Conservation (phyloP, 2,329 filamentous ascomycete genomes). For the Raffaelea deltoideospora region DNA sequence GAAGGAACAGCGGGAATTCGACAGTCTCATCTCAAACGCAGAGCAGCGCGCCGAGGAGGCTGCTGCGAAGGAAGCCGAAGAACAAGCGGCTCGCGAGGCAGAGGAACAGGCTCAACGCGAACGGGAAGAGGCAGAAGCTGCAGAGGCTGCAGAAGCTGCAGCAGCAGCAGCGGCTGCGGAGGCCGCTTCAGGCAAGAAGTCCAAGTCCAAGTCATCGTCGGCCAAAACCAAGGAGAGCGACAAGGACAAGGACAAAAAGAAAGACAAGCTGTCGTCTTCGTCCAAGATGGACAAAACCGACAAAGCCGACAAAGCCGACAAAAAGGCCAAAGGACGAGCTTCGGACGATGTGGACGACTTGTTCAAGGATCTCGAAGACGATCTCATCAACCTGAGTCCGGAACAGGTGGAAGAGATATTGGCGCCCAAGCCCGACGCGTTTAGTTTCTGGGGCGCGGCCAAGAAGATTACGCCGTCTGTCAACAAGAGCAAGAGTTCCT, state of each 20-base stretch:
- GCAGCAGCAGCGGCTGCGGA: constrained; percentile 7
- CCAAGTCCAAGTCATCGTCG: constrained; percentile 25
- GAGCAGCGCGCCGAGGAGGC: constrained; percentile 16
- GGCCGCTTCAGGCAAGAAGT: constrained; percentile 15
- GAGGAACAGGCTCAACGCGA: constrained; percentile 19
- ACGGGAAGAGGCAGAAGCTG: constrained; percentile 16
- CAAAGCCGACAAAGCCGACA: constrained; percentile 11
- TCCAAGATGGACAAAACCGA: constrained; percentile 9
- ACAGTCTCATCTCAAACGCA: constrained; percentile 19
- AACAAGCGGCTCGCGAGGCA: constrained; percentile 18
- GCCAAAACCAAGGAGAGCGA: constrained; percentile 15
- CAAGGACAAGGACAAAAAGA: constrained; percentile 14
- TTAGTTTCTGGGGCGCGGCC: constrained; percentile 41
- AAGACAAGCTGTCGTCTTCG: no score
- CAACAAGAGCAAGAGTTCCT: constrained; percentile 24
- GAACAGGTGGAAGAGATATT: constrained; percentile 29
- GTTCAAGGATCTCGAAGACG: constrained; percentile 12
- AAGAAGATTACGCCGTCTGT: constrained; percentile 21
- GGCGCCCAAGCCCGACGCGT: constrained; percentile 24
- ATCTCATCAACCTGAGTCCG: constrained; percentile 20
- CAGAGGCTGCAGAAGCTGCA: constrained; percentile 13
- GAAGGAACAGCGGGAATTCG: constrained; percentile 17
- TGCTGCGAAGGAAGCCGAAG: constrained; percentile 14
- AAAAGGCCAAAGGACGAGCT: constrained; percentile 13
- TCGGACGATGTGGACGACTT: constrained; percentile 17